Evolutionary conservation across 768 basidiomycete species (phyloP), one percentile per base, ranked within the genome.

Genomic region (Tylopilus vinaceipallidus): DNA sequence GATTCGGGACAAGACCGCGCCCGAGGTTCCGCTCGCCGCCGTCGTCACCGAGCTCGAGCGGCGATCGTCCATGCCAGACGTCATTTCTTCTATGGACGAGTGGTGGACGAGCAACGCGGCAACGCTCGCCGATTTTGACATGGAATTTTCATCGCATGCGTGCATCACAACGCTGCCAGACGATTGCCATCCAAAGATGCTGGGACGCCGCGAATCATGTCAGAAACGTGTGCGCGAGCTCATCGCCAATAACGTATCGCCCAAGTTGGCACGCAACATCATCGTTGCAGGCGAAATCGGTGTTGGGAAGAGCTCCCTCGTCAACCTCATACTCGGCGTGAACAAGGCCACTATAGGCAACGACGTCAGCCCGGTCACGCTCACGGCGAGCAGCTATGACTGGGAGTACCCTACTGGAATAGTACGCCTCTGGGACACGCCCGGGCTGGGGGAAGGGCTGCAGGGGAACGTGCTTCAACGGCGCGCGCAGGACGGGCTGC

Each of bases 221-320:
- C 62, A 55, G 29, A 44, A 16, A 11, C 60, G 62, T 20, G 62
- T 51, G 11, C 53, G 53, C 20, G 47, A 57, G 29, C 60, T 63
- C 27, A 49, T 63, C 43, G 47, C 66, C 16, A 49, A 44, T 14
- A 52, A 59, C 4, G 54, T n/a, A 65, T 4, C 14, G 46, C 4
- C 41, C 41, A 64, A 57, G n/a, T 49, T 64, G 30, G 55, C 53
- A 22, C 54, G 54, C 38, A 65, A 71, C 42, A 49, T 76, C 41
- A 56, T 77, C 39, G 41, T 76, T n/a, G 75, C 75, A 13, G 75
- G 75, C 4, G 71, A 73, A 52, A 67, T 66, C 0, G 75, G 61
- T 19, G 56, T 47, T 4, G 61, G 61, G 19, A 62, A 62, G 47
- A 61, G 62, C 35, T 64, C 61, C 3, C 27, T 49, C 24, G 44